Evolutionary conservation across 176 grass and related monocot species (phyloP).

Genomic region (Musa beccarii): DNA sequence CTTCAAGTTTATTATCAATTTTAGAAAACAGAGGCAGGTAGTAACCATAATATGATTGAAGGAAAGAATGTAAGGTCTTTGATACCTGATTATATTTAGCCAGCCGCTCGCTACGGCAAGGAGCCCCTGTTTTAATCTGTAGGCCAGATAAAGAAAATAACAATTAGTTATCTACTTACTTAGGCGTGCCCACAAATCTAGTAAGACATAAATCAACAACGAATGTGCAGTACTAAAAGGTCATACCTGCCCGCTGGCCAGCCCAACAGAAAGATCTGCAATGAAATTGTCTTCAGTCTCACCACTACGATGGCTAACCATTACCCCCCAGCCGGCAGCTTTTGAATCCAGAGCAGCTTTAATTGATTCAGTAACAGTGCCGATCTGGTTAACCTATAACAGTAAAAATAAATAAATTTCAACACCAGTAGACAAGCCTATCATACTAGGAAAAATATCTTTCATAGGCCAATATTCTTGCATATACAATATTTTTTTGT

Average conservation of each 20-base stretch:
- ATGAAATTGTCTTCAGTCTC: slow-evolving; percentile 99
- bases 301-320: slow-evolving; percentile 98
- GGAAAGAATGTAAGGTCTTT: not conserved
- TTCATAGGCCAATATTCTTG: not conserved
- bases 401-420: slow-evolving; percentile 4
- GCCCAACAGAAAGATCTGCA: slow-evolving; percentile 82
- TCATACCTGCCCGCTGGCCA: slow-evolving; percentile 86
- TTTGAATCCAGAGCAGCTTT: slow-evolving; percentile 91
- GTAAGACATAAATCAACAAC: not conserved
- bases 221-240: not conserved
- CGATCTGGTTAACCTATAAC: slow-evolving; percentile 92
- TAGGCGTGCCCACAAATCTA: not conserved
- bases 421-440: not conserved
- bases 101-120: slow-evolving; percentile 87
- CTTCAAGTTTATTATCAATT: not conserved
- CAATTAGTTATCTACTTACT: not conserved
- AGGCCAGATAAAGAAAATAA: not conserved
- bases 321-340: slow-evolving; percentile 90
- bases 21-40: not conserved
- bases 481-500: not conserved
- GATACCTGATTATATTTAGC: slow-evolving; percentile 97
- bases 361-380: slow-evolving; percentile 79
- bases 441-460: not conserved
- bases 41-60: not conserved
- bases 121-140: slow-evolving; percentile 97